These are phyloP conservation scores for Nitzschia palea DNA, from an alignment of 108 stramenopile genomes.

Conservation along the genomic window DNA sequence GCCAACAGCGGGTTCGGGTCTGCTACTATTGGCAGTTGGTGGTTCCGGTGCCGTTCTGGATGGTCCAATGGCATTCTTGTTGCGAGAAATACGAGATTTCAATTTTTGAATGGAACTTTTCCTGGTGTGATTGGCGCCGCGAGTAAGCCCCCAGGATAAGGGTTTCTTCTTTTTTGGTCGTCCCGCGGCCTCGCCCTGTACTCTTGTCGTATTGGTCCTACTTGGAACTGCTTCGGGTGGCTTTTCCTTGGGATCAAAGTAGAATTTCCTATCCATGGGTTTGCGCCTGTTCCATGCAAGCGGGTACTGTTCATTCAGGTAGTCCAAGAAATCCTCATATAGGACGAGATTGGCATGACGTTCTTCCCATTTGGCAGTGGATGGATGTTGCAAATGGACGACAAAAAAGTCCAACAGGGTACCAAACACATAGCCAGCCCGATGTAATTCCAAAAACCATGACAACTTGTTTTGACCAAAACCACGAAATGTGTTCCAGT, in stretches of 20 bases:
- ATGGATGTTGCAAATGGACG: conserved; percentile 27
- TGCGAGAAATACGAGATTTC: too few relatives aligned
- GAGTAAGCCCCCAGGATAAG: neutral
- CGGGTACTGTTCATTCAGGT: conserved; percentile 3
- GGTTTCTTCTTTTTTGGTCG: neutral
- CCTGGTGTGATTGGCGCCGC: neutral
- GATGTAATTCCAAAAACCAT: conserved; percentile 25
- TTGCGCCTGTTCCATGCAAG: too few relatives aligned
- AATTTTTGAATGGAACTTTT: too few relatives aligned
- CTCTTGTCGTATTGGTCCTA: neutral
- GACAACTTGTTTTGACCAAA: conserved; percentile 24
- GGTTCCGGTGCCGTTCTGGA: too few relatives aligned
- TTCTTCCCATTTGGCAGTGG: neutral
- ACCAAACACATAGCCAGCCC: conserved; percentile 23
- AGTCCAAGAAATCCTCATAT: neutral
- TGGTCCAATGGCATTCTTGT: too few relatives aligned
- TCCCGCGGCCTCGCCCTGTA: neutral
- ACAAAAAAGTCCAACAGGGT: conserved; percentile 21
- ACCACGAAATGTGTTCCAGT: conserved; percentile 21
- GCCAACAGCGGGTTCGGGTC: too few relatives aligned
- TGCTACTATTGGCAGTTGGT: too few relatives aligned
- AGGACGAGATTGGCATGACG: neutral
- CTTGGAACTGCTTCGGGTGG: neutral
- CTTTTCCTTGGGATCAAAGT: neutral
- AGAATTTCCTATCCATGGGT: too few relatives aligned